Conservation (phyloP, 805 yeast species). For the Tetrapisispora iriomotensis region DNA sequence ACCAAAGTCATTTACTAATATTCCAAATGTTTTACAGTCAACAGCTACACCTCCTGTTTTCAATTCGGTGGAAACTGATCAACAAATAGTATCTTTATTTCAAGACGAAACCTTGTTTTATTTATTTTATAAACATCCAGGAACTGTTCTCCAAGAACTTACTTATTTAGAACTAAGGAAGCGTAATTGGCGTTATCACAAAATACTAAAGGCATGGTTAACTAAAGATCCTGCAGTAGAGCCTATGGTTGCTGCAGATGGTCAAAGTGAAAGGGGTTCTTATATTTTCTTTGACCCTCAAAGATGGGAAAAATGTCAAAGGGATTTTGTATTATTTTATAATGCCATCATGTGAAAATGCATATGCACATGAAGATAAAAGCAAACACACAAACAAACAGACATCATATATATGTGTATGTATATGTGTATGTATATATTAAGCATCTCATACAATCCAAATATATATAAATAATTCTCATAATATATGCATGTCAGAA, state of each 20-base stretch:
- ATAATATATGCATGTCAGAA: background rate
- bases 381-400: background rate
- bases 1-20: conserved; percentile 45
- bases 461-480: background rate
- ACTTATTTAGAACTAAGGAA: conserved; percentile 85
- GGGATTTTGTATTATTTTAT: conserved; percentile 51
- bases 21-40: conserved; percentile 26
- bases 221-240: conserved; percentile 88
- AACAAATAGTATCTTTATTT: conserved; percentile 47
- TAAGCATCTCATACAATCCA: background rate
- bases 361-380: background rate
- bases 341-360: conserved; percentile 45
- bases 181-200: conserved; percentile 96
- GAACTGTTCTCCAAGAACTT: conserved; percentile 85
- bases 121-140: conserved; percentile 87
- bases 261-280: conserved; percentile 74
- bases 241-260: conserved; percentile 72
- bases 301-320: conserved; percentile 88
- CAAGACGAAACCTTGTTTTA: conserved; percentile 90
- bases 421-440: background rate
- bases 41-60: conserved; percentile 24
- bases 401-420: background rate
- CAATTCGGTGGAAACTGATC: conserved; percentile 28
- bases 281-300: conserved; percentile 93
- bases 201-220: conserved; percentile 90